Evolutionary conservation across 2,329 filamentous ascomycete species (phyloP).

Genomic region (Bipolaris oryzae): DNA sequence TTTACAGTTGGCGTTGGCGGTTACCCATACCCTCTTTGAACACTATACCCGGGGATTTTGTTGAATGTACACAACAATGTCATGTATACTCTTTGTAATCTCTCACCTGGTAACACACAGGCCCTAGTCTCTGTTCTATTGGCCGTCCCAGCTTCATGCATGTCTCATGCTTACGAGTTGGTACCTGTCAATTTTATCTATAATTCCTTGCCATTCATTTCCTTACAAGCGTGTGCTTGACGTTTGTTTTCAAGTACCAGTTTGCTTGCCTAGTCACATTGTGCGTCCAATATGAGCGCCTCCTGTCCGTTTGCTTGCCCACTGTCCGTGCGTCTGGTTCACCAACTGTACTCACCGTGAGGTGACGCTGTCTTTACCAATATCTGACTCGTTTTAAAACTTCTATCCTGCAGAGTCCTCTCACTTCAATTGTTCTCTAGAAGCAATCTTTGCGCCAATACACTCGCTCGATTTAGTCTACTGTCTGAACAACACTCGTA

Average conservation of each 20-base stretch:
- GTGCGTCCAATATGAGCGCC: neutral
- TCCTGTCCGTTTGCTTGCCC: slow-evolving; percentile 4
- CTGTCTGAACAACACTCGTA: neutral
- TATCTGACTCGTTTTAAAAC: neutral
- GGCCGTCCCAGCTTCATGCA: neutral
- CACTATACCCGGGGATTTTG: slow-evolving; percentile 13
- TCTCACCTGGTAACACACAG: slow-evolving; percentile 3
- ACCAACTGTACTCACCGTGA: neutral
- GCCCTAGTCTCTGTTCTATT: slow-evolving; percentile 1
- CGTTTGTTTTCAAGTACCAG: neutral
- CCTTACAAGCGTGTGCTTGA: neutral
- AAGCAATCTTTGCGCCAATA: neutral
- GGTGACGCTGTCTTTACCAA: neutral
- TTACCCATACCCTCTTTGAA: slow-evolving; percentile 13
- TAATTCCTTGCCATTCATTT: neutral
- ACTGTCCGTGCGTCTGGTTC: neutral
- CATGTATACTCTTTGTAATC: slow-evolving; percentile 17
- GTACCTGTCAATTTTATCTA: neutral
- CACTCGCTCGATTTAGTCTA: neutral
- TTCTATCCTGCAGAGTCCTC: neutral
- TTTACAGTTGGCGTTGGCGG: slow-evolving; percentile 9
- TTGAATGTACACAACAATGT: slow-evolving; percentile 12
- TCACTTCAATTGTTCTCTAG: neutral
- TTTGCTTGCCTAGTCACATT: neutral
- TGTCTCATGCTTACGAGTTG: neutral